Evolutionary conservation across 495 filamentous ascomycete genomes (phyloP), one percentile per base, ranked within the genome.

Genomic region (Aspergillus taichungensis): DNA sequence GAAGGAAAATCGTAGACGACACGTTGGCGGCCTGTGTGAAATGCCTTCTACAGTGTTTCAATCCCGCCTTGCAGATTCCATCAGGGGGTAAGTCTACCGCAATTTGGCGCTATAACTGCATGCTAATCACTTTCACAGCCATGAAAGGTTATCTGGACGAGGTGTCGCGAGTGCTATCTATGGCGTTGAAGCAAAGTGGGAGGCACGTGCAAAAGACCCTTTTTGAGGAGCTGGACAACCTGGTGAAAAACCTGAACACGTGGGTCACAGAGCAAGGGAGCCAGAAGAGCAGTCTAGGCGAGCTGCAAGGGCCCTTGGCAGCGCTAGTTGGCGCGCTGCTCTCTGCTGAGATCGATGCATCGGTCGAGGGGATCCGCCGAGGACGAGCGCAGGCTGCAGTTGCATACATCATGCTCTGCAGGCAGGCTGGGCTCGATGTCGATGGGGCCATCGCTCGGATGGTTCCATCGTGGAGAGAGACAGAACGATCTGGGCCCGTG

Each of bases 21-120:
- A 76, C 68, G 27, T 59, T 77, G 43, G 70, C 69, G 33, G 70
- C 73, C 29, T 61, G 71, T 54, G 54, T 68, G 9, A 60, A 62
- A 47, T 73, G 72, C 32, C 56, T 75, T 10, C 43, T 77, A 39
- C 67, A 68, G 49, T 69, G 69, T 53, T 49, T 72, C 40, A 73
- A 66, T 50, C 60, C 66, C 45, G 40, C 50, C 33, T 49, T 53
- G 36, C 46, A 55, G 43, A 47, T 32, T 31, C 53, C 61, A 9
- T 40, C 50, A 18, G 38, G 55, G 58, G 63, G 69, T 69, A 31
- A 57, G 67, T 64, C 13, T 37, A 18, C 30, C 30, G 13, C 27
- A 27, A 35, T 36, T 14, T 38, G 40, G 35, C 28, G 6, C 4
- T 34, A 27, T 14, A 14, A 37, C 40, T 35, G 39, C 34, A 32